Conservation (phyloP, 768 basidiomycete species). For the Amanita phalloides region DNA sequence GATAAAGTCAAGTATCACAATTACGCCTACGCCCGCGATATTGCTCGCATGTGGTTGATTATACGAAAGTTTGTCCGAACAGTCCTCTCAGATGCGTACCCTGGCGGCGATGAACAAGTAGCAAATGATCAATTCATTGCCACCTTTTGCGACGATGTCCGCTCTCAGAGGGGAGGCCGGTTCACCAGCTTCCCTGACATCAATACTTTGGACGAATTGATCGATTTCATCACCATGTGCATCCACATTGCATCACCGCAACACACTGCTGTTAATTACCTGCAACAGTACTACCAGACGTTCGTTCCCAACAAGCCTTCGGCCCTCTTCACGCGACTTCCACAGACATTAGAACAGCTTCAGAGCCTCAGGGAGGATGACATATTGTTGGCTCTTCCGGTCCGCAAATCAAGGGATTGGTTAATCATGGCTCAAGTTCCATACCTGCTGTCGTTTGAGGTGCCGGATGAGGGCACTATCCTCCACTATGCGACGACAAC, state of each 20-base stretch:
- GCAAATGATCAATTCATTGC: conserved; percentile 9
- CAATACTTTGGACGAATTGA: conserved; percentile 15
- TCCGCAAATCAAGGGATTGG: conserved; percentile 15
- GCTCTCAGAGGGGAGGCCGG: conserved; percentile 9
- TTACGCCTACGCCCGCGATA: conserved; percentile 18
- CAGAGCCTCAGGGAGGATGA: conserved; percentile 11
- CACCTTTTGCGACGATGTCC: conserved; percentile 13
- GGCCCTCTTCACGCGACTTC: conserved; percentile 15
- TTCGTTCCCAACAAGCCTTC: conserved; percentile 22
- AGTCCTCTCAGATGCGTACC: conserved; percentile 12
- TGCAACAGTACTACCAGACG: conserved; percentile 23
- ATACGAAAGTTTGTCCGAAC: conserved; percentile 15
- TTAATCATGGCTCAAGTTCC: conserved; percentile 19
- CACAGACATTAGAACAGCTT: conserved; percentile 12
- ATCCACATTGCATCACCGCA: conserved; percentile 22
- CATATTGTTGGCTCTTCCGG: conserved; percentile 14
- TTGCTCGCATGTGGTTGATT: conserved; percentile 15
- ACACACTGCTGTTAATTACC: conserved; percentile 23
- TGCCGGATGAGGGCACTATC: conserved; percentile 15
- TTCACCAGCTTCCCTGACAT: conserved; percentile 16
- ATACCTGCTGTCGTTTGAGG: conserved; percentile 17
- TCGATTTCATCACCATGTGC: conserved; percentile 20
- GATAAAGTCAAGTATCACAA: conserved; percentile 18
- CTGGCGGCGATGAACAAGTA: conserved; percentile 11
- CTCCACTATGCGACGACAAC: conserved; percentile 13